These are phyloP conservation scores for Telopea speciosissima DNA, from an alignment of 177 flowering plant genomes.

Conservation along the genomic window DNA sequence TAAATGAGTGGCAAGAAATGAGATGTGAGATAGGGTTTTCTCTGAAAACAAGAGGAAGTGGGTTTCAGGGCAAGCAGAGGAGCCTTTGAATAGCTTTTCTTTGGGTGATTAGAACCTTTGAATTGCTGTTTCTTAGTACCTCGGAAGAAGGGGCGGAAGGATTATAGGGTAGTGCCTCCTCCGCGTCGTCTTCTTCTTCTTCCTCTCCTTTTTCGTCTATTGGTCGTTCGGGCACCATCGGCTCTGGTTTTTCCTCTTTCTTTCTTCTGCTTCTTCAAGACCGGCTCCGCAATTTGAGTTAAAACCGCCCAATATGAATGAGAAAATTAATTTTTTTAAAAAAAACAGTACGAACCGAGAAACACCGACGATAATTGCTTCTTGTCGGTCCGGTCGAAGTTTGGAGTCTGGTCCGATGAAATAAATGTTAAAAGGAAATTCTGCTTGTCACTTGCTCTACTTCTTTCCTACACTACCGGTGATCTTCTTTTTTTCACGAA, in stretches of 20 bases:
- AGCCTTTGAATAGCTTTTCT: background rate
- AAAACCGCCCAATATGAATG: background rate
- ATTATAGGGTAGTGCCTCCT: background rate
- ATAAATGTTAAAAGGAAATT: no score
- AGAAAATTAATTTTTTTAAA: no score
- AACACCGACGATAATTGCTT: background rate
- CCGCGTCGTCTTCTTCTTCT: constrained; percentile 5
- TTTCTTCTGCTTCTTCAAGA: no score
- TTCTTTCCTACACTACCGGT: no score
- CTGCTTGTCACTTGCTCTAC: no score
- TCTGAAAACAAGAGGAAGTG: background rate
- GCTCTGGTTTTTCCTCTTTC: background rate
- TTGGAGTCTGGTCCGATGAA: no score
- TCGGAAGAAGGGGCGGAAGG: constrained; percentile 24
- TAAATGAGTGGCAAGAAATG: background rate
- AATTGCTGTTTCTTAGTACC: constrained; percentile 8
- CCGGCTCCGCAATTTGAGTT: background rate
- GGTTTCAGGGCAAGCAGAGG: background rate
- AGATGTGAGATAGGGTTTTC: background rate
- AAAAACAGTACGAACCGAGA: background rate
- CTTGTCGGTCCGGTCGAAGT: no score
- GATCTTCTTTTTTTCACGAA: no score
- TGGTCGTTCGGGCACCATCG: background rate
- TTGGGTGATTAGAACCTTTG: no score
- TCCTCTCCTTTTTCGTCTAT: background rate